Evolutionary conservation across 83 land plant genomes (phyloP).

Genomic region (Diphasiastrum complanatum): DNA sequence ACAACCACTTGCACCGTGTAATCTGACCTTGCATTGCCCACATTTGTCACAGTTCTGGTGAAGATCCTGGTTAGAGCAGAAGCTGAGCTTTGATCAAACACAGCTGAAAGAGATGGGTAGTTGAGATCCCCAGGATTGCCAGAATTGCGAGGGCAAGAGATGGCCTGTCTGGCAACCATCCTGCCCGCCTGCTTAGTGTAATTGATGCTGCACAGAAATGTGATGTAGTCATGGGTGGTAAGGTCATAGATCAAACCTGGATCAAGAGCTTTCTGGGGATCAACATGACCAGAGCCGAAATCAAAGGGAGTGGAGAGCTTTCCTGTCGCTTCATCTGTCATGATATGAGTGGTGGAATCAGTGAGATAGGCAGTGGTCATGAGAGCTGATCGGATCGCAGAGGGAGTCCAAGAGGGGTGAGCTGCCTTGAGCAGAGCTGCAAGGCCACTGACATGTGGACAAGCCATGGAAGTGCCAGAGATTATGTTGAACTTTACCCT

Average conservation of each 20-base stretch:
- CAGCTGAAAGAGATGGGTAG: neutral
- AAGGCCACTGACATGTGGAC: constrained; percentile 14
- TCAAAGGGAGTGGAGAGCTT: neutral
- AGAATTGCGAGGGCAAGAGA: neutral
- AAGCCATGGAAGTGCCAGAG: constrained; percentile 29
- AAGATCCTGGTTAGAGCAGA: too few species aligned
- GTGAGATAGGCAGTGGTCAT: constrained; percentile 37
- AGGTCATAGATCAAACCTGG: neutral
- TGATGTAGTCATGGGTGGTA: neutral
- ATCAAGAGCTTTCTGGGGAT: neutral
- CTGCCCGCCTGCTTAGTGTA: neutral
- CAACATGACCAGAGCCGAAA: neutral
- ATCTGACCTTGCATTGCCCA: too few species aligned
- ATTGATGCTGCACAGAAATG: neutral
- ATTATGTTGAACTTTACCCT: constrained; percentile 22
- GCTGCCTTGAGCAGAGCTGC: constrained; percentile 3
- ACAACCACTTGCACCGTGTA: too few species aligned
- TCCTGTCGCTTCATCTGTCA: neutral
- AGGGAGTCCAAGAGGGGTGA: constrained; percentile 20
- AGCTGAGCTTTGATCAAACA: too few species aligned
- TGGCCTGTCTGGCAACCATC: neutral
- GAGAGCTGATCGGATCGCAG: constrained; percentile 22
- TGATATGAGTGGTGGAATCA: too few species aligned
- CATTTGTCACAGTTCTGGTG: too few species aligned
- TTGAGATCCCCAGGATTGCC: neutral